phyloP scores from a whole-genome alignment of 1,139 yeast genomes.

The Geotrichum restrictum region DNA sequence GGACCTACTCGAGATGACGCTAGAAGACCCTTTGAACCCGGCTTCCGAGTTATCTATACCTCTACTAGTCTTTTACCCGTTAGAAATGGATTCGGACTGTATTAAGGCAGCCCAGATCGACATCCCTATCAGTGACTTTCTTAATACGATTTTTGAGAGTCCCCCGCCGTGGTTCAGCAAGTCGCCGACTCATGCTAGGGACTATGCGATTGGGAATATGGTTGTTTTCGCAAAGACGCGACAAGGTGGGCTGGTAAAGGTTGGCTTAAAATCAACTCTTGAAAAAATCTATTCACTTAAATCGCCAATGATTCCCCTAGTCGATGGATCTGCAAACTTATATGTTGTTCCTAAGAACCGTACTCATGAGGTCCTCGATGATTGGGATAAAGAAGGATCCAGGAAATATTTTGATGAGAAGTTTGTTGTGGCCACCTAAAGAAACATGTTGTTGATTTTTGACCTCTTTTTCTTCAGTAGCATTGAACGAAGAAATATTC shows the following conservation, averaged over 20 bases:
- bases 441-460: background rate
- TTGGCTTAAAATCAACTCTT: slow-evolving; percentile 72
- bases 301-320: slow-evolving; percentile 66
- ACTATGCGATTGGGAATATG: slow-evolving; percentile 57
- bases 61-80: slow-evolving; percentile 75
- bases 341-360: slow-evolving; percentile 76
- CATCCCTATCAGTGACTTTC: slow-evolving; percentile 44
- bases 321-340: slow-evolving; percentile 69
- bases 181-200: slow-evolving; percentile 25
- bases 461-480: too few species aligned
- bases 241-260: slow-evolving; percentile 78
- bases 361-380: slow-evolving; percentile 35
- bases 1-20: too few species aligned
- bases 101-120: slow-evolving; percentile 65
- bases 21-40: slow-evolving; percentile 69
- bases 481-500: too few species aligned
- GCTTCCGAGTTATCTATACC: slow-evolving; percentile 80
- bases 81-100: slow-evolving; percentile 79
- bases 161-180: slow-evolving; percentile 71
- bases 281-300: slow-evolving; percentile 61
- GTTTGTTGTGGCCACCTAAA: background rate
- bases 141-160: slow-evolving; percentile 51
- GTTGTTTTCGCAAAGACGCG: slow-evolving; percentile 79
- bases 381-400: slow-evolving; percentile 23
- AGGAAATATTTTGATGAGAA: too few species aligned